phyloP scores from a whole-genome alignment of 2,329 filamentous ascomycete species.

The Paecilomyces fulvus region DNA sequence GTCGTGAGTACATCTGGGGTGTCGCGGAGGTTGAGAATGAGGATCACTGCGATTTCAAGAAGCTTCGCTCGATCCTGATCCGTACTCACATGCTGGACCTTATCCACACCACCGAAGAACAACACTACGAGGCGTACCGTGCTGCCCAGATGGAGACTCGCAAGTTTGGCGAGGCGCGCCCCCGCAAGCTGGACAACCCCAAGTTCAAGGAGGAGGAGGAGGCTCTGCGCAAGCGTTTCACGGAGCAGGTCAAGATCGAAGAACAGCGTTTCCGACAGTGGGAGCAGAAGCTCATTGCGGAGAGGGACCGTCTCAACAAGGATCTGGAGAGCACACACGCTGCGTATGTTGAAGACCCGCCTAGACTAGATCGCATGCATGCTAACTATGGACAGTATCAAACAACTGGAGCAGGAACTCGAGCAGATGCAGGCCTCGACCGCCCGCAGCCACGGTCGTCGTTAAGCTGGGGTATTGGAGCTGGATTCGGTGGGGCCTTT shows the following conservation, averaged over 20 bases:
- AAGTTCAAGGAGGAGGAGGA: constrained; percentile 99
- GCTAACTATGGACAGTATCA: constrained; percentile 36
- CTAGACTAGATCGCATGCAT: neutral
- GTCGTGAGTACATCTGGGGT: constrained; percentile 98
- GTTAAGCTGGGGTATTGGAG: constrained; percentile 44
- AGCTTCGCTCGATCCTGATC: constrained; percentile 96
- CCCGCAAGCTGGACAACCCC: constrained; percentile 97
- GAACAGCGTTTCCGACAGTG: constrained; percentile 98
- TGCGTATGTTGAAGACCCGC: constrained; percentile 37
- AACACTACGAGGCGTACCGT: constrained; percentile 98
- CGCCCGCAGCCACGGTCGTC: constrained; percentile 85
- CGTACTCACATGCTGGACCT: constrained; percentile 99
- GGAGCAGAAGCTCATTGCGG: constrained; percentile 99
- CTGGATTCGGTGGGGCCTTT: neutral
- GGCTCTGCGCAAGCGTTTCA: constrained; percentile 95
- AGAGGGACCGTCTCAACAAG: constrained; percentile 99
- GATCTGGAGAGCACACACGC: constrained; percentile 97
- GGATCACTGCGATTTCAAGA: constrained; percentile 99
- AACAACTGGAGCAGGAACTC: constrained; percentile 68
- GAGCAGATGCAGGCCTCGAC: constrained; percentile 86
- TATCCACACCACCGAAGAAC: constrained; percentile 98
- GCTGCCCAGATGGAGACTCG: constrained; percentile 99
- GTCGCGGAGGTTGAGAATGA: constrained; percentile 99
- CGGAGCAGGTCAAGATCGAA: constrained; percentile 99
- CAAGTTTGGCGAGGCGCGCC: constrained; percentile 96